A percentile compares a stretch with the other conserved stretches of the same genome.
These are phyloP conservation scores for Amanita thiersii DNA, from an alignment of 768 basidiomycete genomes.

Conservation along the genomic window DNA sequence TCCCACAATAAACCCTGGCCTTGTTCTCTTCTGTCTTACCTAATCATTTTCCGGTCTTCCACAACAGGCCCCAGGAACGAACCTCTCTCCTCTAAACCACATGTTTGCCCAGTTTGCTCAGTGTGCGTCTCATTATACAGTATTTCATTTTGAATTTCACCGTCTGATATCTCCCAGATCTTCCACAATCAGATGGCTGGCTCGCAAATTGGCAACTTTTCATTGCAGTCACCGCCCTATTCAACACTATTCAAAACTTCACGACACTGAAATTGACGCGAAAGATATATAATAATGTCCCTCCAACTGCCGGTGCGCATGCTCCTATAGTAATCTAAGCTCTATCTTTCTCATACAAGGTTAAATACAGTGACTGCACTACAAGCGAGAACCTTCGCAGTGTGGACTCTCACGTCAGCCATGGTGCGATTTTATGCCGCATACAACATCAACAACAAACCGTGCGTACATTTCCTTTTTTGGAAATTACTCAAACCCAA, in stretches of 20 bases:
- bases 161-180: slow-evolving; percentile 27
- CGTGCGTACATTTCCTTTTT: slow-evolving; percentile 37
- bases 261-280: slow-evolving; percentile 69
- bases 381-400: slow-evolving; percentile 83
- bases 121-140: slow-evolving; percentile 9
- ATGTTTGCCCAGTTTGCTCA: slow-evolving; percentile 2
- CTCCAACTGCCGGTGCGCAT: slow-evolving; percentile 27
- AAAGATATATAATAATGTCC: slow-evolving; percentile 57
- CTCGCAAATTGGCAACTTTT: slow-evolving; percentile 88
- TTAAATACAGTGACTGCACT: slow-evolving; percentile 63
- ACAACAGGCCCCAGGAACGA: slow-evolving; percentile 4
- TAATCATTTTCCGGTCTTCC: slow-evolving; percentile 7
- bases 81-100: slow-evolving; percentile 3
- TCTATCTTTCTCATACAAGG: neutral
- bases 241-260: slow-evolving; percentile 86
- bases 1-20: slow-evolving; percentile 1
- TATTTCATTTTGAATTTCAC: neutral
- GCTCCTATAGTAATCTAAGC: neutral
- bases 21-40: neutral
- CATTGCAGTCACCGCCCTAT: slow-evolving; percentile 66
- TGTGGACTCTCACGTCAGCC: slow-evolving; percentile 86
- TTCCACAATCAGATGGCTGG: slow-evolving; percentile 60
- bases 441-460: slow-evolving; percentile 77
- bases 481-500: neutral
- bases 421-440: slow-evolving; percentile 82